phyloP scores from a whole-genome alignment of 306 rosid species.

The Vigna unguiculata region DNA sequence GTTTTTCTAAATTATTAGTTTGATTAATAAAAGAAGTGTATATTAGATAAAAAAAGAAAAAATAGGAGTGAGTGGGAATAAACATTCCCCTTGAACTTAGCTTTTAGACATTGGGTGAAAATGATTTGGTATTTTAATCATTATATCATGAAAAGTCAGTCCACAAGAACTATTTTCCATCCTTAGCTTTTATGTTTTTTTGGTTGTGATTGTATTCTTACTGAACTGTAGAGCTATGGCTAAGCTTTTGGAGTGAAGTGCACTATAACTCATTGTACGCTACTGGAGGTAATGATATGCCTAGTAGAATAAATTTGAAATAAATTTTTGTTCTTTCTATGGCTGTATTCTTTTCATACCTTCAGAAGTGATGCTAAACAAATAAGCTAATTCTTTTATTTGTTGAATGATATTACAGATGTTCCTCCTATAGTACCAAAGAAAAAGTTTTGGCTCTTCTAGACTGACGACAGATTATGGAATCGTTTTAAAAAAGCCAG shows the following conservation, averaged over 20 bases:
- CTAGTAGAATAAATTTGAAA: not conserved
- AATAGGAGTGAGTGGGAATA: not conserved
- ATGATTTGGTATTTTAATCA: slow-evolving; percentile 1
- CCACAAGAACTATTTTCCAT: not conserved
- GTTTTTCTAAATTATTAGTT: not conserved
- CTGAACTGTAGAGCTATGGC: slow-evolving; percentile 75
- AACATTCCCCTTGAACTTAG: not conserved
- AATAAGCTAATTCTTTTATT: slow-evolving; percentile 21
- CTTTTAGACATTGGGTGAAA: slow-evolving; percentile 3
- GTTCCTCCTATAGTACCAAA: slow-evolving; percentile 75
- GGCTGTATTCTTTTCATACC: not conserved
- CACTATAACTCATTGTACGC: slow-evolving; percentile 90
- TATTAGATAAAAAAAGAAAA: not conserved
- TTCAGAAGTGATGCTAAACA: slow-evolving; percentile 6
- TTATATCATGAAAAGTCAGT: slow-evolving; percentile 13
- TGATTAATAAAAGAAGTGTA: not conserved
- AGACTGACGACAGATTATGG: slow-evolving; percentile 44
- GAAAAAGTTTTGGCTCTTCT: slow-evolving; percentile 92
- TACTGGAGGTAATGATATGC: slow-evolving; percentile 63
- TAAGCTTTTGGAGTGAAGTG: slow-evolving; percentile 99
- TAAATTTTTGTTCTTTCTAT: not conserved
- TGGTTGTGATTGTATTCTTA: not conserved
- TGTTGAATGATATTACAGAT: slow-evolving; percentile 59
- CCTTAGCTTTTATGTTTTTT: slow-evolving; percentile 20
- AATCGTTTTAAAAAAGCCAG: not conserved